Base-by-base conservation (phyloP, 768 basidiomycete genomes). In the Auriculariales sp. region DNA sequence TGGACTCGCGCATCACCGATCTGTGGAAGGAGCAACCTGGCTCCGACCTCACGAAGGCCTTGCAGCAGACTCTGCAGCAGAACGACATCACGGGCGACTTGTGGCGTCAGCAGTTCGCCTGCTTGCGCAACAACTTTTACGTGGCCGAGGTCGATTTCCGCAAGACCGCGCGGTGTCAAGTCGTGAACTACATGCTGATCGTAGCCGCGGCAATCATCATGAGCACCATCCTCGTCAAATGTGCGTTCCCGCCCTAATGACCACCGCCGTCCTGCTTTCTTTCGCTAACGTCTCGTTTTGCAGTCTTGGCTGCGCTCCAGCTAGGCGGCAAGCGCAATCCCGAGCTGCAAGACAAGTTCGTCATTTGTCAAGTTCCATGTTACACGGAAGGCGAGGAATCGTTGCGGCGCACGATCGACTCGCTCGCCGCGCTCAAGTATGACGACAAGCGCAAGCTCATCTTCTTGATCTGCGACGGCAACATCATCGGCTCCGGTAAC, bases 301-400 rank as follows among this genome's bases (percentile, higher is more conserved):
- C 48, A 95, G 92, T 95, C 71, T 70, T 95, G 64, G 81, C 92
- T 36, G 92, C 92, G 0, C 69, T 95, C 15, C 92, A 95, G 60
- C 72, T 97, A n/a, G 68, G 76, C 6, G 71, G 74, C 14, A 93
- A 90, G 62, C 77, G 86, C 2, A 71, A 69, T 6, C 92, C 92
- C 0, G 92, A 95, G 61, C 68, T 90, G 64, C 79, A 88, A 52
- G 92, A 95, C 69, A 97, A 97, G 61, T 97, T 97, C 56, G 77
- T 95, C 22, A 70, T 94, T 5, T 93, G 91, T 56, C 89, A 93
- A 59, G 81, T 93, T 0, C 90, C 90, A 6, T 94, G 92, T 63
- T 97, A 97, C 57, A 94, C 92, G 2, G 92, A 97, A 70, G 88
- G 90, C 54, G 92, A 97, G 59, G 92, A 94, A 55, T 93, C 91